Conservation (phyloP, 495 filamentous ascomycete genomes). For the Penicillium canescens region DNA sequence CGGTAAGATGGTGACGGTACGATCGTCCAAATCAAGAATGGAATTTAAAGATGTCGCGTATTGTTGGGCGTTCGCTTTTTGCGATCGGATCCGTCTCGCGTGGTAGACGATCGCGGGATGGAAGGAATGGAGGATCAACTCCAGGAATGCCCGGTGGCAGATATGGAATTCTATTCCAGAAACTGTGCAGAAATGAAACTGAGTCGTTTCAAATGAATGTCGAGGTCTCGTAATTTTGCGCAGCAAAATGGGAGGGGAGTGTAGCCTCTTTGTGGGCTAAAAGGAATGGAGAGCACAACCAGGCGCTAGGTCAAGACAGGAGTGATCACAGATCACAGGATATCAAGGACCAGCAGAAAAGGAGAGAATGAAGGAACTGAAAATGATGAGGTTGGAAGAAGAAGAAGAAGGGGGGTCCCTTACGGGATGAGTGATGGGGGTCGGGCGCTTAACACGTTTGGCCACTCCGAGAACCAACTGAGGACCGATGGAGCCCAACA, state of each 20-base stretch:
- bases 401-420: conserved; percentile 14
- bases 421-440: background rate
- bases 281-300: conserved; percentile 41
- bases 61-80: conserved; percentile 13
- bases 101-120: conserved; percentile 37
- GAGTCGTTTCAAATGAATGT: conserved; percentile 25
- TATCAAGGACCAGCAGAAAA: conserved; percentile 39
- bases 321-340: conserved; percentile 43
- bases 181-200: background rate
- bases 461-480: conserved; percentile 1
- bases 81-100: conserved; percentile 17
- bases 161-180: background rate
- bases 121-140: conserved; percentile 19
- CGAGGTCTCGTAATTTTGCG: conserved; percentile 21
- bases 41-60: background rate
- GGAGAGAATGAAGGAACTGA: conserved; percentile 29
- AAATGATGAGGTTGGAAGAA: conserved; percentile 11
- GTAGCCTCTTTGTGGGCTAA: conserved; percentile 25
- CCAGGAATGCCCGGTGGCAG: conserved; percentile 12
- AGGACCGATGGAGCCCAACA: background rate
- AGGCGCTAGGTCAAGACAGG: conserved; percentile 35
- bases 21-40: background rate
- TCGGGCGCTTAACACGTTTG: conserved; percentile 12
- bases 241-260: conserved; percentile 26
- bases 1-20: background rate